Conservation (phyloP, 1,139 yeast genomes). For the Saccharomycopsis crataegensis region DNA sequence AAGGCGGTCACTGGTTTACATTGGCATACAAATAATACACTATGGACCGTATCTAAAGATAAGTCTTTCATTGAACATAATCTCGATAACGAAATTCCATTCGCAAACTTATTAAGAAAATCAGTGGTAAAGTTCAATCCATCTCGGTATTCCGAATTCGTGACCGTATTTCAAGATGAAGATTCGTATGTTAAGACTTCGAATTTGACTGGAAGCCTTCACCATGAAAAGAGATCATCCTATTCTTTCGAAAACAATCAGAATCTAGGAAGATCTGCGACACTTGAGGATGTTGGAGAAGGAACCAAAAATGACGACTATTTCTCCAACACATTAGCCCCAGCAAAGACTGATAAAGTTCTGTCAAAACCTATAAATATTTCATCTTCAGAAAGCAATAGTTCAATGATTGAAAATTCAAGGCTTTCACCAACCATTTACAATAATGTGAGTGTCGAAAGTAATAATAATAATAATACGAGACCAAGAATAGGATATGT, state of each 20-base stretch:
- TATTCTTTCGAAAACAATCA: neutral
- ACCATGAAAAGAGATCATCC: too few relatives aligned
- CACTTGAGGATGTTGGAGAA: neutral
- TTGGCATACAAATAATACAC: constrained; percentile 43
- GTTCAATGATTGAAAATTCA: neutral
- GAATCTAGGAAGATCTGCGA: neutral
- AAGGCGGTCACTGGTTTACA: constrained; percentile 43
- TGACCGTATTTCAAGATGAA: constrained; percentile 11
- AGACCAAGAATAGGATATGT: neutral
- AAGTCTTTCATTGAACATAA: constrained; percentile 50
- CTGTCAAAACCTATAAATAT: neutral
- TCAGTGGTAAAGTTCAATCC: constrained; percentile 13
- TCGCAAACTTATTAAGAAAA: constrained; percentile 3
- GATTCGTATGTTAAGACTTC: constrained; percentile 1
- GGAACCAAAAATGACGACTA: neutral
- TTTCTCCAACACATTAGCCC: neutral
- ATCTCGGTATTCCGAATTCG: constrained; percentile 7
- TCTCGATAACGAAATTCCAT: constrained; percentile 29
- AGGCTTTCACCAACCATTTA: too few relatives aligned
- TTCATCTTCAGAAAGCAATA: constrained; percentile 4
- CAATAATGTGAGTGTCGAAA: too few relatives aligned
- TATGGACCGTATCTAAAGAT: constrained; percentile 48
- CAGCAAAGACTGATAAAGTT: too few relatives aligned
- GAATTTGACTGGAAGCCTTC: neutral
- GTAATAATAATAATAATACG: neutral